Conservation (phyloP, 2,329 filamentous ascomycete species). For the Colletotrichum noveboracense region DNA sequence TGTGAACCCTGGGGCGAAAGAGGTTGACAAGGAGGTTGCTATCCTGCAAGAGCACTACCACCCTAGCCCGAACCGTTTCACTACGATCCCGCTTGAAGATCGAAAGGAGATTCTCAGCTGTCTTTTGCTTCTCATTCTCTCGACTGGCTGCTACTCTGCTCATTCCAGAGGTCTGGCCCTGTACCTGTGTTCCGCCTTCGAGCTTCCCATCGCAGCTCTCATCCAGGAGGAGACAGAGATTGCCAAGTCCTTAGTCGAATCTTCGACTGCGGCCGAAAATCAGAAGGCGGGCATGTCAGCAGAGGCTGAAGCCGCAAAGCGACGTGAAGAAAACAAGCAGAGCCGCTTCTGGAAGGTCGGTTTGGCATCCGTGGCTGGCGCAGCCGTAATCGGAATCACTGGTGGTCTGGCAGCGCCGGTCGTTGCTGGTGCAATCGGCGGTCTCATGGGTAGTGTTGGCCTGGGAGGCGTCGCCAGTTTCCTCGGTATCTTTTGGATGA, state of each 20-base stretch:
- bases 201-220: constrained; percentile 65
- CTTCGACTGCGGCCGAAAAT: constrained; percentile 50
- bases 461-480: constrained; percentile 87
- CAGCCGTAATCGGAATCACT: constrained; percentile 88
- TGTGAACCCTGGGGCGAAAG: constrained; percentile 26
- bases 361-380: constrained; percentile 85
- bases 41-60: constrained; percentile 57
- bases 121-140: constrained; percentile 72
- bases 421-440: constrained; percentile 84
- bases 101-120: constrained; percentile 71
- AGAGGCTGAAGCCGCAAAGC: constrained; percentile 77
- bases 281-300: constrained; percentile 63
- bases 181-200: constrained; percentile 70
- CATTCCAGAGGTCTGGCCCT: constrained; percentile 74
- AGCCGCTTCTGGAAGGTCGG: constrained; percentile 89
- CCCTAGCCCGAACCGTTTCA: constrained; percentile 58
- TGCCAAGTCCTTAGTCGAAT: constrained; percentile 75
- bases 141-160: constrained; percentile 75
- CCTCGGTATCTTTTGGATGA: constrained; percentile 84
- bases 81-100: constrained; percentile 62
- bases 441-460: constrained; percentile 84
- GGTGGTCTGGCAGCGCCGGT: constrained; percentile 90
- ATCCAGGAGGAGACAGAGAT: constrained; percentile 77
- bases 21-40: constrained; percentile 43
- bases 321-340: constrained; percentile 72